A percentile compares a stretch with the other conserved stretches of the same genome.
phyloP scores from a whole-genome alignment of 768 basidiomycete species.

The Rhodotorula diobovata region DNA sequence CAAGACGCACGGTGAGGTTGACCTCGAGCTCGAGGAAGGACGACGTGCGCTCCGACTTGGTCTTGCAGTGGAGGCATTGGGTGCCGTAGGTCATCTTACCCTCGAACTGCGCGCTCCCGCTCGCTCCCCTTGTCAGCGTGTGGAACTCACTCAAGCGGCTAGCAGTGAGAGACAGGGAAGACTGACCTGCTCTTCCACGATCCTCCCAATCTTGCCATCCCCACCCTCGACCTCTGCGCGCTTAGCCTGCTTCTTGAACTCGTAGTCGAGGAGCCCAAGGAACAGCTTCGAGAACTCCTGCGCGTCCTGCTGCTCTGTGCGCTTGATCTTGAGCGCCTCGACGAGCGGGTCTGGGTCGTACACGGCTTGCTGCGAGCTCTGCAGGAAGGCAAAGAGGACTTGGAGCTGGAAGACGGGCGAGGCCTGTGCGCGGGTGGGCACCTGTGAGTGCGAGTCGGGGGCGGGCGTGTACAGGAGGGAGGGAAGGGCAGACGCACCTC shows the following conservation, averaged over 20 bases:
- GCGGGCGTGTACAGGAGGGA: no score
- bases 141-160: neutral
- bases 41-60: slow-evolving; percentile 63
- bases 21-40: slow-evolving; percentile 85
- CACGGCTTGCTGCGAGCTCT: slow-evolving; percentile 62
- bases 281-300: slow-evolving; percentile 98
- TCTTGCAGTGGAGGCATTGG: slow-evolving; percentile 64
- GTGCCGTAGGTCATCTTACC: slow-evolving; percentile 78
- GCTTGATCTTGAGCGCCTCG: slow-evolving; percentile 72
- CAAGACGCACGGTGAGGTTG: slow-evolving; percentile 66
- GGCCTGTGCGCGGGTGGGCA: slow-evolving; percentile 23
- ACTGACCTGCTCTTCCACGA: slow-evolving; percentile 59
- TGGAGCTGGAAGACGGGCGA: slow-evolving; percentile 51
- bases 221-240: slow-evolving; percentile 10
- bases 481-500: slow-evolving; percentile 48
- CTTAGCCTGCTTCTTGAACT: slow-evolving; percentile 71
- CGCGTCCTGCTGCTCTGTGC: slow-evolving; percentile 89
- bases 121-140: no score
- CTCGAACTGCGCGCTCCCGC: slow-evolving; percentile 62
- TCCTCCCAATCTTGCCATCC: slow-evolving; percentile 57
- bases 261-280: slow-evolving; percentile 77
- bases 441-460: neutral
- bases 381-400: slow-evolving; percentile 68
- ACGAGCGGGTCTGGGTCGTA: slow-evolving; percentile 83
- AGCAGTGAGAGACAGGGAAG: neutral